Base-by-base conservation (phyloP, 805 yeast species). In the Saccharomycopsis selenospora region DNA sequence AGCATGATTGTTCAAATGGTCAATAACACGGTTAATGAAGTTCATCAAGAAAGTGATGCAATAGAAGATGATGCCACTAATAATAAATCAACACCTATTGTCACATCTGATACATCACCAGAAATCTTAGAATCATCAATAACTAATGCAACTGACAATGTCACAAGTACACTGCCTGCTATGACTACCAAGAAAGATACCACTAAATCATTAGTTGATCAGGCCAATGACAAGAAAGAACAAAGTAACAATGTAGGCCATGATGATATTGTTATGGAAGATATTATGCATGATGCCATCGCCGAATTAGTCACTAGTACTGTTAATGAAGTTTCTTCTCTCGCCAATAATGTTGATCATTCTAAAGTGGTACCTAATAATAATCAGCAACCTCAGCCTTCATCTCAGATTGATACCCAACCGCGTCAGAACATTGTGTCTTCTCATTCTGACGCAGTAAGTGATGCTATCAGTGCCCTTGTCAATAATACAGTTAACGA, bases 1-100 rank as follows among this genome's bases (percentile, higher is more conserved):
- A 44, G 27, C 11, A 49, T 49, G 10, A 50, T 50, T 27, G 45
- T 46, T 10, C 30, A 41, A 20, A 50, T 50, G 29, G 54, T 50
- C 17, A 30, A 42, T 20, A 48, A 50, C 14, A 50, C 53, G 5
- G 52, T 49, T 22, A 36, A 22, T 10, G 36, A 46, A 22, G 25
- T 20, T 8, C 33, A 33, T 14, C 6, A 14, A 18, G 22, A 20
- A 14, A 22, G n/a, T 10, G 18, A 4, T n/a, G 42, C 36, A 25
- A 8, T 6, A 8, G 7, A 8, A 13, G 28, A 17, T 11, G 17
- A 17, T 8, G 43, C 6, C 17, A 24, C 43, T 10, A n/a, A 20
- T 13, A 40, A 40, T 14, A 17, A 14, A 14, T 36, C 18, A 13
- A 22, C n/a, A 20, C 28, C 25, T 40, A 22, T 28, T n/a, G 18